phyloP scores from a whole-genome alignment of 2,329 filamentous ascomycete genomes.

The Neocucurbitaria cava region DNA sequence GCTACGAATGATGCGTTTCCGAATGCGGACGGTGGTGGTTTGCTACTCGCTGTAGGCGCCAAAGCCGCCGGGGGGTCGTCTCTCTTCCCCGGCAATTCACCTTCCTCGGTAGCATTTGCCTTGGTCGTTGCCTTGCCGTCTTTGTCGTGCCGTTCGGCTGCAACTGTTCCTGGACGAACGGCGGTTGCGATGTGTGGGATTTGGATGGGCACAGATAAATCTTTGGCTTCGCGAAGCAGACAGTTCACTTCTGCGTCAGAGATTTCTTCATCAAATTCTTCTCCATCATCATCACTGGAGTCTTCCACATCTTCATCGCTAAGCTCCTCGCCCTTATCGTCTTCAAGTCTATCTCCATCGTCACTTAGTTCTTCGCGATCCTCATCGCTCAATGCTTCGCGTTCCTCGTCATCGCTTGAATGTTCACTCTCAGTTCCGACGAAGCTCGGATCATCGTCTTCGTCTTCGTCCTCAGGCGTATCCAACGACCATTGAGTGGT shows the following conservation, averaged over 20 bases:
- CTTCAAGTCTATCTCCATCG: background rate
- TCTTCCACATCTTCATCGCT: background rate
- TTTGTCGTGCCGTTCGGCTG: background rate
- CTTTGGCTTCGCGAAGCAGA: background rate
- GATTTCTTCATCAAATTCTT: background rate
- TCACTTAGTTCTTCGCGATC: background rate
- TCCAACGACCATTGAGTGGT: background rate
- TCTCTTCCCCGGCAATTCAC: background rate
- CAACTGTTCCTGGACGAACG: background rate
- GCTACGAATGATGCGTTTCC: background rate
- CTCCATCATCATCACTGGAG: background rate
- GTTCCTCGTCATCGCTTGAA: background rate
- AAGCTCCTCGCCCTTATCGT: background rate
- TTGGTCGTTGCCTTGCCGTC: background rate
- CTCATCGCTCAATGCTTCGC: background rate
- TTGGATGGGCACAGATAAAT: background rate
- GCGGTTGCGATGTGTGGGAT: background rate
- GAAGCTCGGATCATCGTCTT: background rate
- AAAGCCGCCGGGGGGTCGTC: background rate
- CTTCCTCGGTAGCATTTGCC: background rate
- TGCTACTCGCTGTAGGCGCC: background rate
- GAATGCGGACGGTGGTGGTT: background rate
- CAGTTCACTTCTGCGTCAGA: background rate
- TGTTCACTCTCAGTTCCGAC: background rate
- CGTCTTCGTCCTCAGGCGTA: background rate